Conservation (phyloP, 768 basidiomycete genomes). For the Suillus cothurnatus region DNA sequence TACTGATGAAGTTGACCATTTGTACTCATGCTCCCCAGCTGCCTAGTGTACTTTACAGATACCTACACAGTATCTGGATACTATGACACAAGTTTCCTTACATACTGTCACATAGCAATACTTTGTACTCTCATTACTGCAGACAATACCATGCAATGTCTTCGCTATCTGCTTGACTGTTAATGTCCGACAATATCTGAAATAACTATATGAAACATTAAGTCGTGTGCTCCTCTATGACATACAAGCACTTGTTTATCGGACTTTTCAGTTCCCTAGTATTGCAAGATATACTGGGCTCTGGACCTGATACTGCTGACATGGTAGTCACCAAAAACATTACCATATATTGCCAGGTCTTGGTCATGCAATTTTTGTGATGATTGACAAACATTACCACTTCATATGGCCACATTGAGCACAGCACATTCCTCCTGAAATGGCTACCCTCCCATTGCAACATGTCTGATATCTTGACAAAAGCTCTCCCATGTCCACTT, state of each 20-base stretch:
- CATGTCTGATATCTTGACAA: no score
- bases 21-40: background rate
- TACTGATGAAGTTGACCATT: background rate
- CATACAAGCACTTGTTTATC: background rate
- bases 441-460: no score
- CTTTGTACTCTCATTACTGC: background rate
- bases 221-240: background rate
- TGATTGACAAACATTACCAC: no score
- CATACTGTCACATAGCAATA: background rate
- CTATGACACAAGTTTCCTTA: background rate
- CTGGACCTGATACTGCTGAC: background rate
- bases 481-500: no score
- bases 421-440: no score
- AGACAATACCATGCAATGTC: background rate
- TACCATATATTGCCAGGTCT: background rate
- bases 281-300: background rate
- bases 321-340: background rate
- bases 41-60: background rate
- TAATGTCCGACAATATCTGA: background rate
- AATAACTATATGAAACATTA: background rate
- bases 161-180: background rate
- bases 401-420: no score
- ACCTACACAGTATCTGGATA: background rate
- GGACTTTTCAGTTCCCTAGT: background rate
- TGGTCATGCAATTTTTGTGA: background rate